Percentiles rank a stretch among this genome's conserved stretches.
Conservation (phyloP, 352 stramenopile genomes). For the Pythium sukuiense region DNA sequence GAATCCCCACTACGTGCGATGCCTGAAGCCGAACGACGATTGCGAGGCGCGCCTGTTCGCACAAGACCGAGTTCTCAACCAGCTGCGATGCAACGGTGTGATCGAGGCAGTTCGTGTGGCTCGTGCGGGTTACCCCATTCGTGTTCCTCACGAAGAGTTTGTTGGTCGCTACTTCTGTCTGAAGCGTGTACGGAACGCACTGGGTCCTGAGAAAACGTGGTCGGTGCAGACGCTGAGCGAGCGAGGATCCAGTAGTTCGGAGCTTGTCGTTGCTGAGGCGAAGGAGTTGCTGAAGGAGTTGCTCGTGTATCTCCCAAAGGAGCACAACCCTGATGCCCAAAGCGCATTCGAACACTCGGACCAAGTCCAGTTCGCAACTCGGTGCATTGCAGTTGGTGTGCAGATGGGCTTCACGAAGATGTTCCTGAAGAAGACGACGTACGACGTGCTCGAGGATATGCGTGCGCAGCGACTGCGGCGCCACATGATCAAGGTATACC, state of each 20-base stretch:
- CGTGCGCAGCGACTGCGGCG: conserved; percentile 60
- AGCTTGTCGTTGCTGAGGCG: conserved; percentile 51
- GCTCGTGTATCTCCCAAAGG: conserved; percentile 89
- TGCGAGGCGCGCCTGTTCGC: conserved; percentile 61
- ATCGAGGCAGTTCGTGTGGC: conserved; percentile 87
- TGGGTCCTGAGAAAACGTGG: conserved; percentile 31
- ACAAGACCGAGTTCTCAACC: conserved; percentile 72
- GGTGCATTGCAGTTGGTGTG: conserved; percentile 60
- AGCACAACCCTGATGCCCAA: conserved; percentile 78
- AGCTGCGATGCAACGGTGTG: conserved; percentile 85
- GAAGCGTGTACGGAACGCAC: conserved; percentile 48
- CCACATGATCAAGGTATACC: conserved; percentile 76
- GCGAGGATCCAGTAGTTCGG: conserved; percentile 35
- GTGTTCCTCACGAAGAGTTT: conserved; percentile 75
- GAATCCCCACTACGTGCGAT: conserved; percentile 88
- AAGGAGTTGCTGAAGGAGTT: conserved; percentile 85
- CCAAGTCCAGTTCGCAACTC: conserved; percentile 59
- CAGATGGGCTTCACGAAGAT: conserved; percentile 96
- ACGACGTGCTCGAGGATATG: conserved; percentile 91
- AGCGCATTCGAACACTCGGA: conserved; percentile 70
- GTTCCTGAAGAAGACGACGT: conserved; percentile 92
- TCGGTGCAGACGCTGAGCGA: conserved; percentile 52
- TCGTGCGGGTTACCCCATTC: conserved; percentile 80
- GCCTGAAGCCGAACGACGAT: conserved; percentile 88
- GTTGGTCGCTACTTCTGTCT: conserved; percentile 76